A percentile compares a stretch with the other conserved stretches of the same genome.
Evolutionary conservation across 805 yeast species (phyloP).

Genomic region (Metschnikowia vanudenii): DNA sequence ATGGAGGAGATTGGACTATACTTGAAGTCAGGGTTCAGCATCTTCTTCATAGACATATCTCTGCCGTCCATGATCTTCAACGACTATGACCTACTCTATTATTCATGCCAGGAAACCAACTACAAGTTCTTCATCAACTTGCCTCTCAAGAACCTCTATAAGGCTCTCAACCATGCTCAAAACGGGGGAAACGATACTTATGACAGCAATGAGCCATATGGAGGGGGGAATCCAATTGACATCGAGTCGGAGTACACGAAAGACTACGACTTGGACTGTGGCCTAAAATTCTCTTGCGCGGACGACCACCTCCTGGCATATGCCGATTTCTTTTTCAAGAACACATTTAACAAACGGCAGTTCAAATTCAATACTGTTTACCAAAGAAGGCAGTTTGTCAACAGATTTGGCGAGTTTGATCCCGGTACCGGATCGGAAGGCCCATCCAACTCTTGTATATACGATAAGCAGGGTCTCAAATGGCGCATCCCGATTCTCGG

Average conservation of each 20-base stretch:
- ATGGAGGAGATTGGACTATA: slow-evolving; percentile 60
- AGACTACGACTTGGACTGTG: slow-evolving; percentile 9
- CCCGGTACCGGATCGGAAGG: slow-evolving; percentile 7
- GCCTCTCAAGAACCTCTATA: slow-evolving; percentile 46
- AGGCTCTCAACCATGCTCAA: slow-evolving; percentile 42
- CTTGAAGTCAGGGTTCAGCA: slow-evolving; percentile 50
- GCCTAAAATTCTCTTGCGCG: slow-evolving; percentile 1
- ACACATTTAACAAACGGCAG: slow-evolving; percentile 28
- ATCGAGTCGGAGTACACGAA: slow-evolving; percentile 22
- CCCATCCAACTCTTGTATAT: slow-evolving; percentile 24
- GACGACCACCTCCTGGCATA: slow-evolving; percentile 27
- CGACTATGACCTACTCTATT: slow-evolving; percentile 43
- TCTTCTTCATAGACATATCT: slow-evolving; percentile 44
- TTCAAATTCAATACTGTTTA: slow-evolving; percentile 43
- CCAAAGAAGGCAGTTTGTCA: slow-evolving; percentile 42
- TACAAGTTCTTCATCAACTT: slow-evolving; percentile 44
- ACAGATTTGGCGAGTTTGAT: slow-evolving; percentile 42
- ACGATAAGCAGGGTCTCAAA: slow-evolving; percentile 38
- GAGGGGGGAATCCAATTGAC: slow-evolving; percentile 19
- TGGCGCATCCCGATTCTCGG: slow-evolving; percentile 45
- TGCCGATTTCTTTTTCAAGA: slow-evolving; percentile 35
- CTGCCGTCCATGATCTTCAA: slow-evolving; percentile 42
- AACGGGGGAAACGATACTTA: slow-evolving; percentile 24
- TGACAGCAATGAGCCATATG: slow-evolving; percentile 14
- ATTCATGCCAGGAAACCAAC: slow-evolving; percentile 40